A percentile compares a stretch with the other conserved stretches of the same genome.
Evolutionary conservation across 176 grass and related monocot species (phyloP).

Genomic region (Aegilops longissima): DNA sequence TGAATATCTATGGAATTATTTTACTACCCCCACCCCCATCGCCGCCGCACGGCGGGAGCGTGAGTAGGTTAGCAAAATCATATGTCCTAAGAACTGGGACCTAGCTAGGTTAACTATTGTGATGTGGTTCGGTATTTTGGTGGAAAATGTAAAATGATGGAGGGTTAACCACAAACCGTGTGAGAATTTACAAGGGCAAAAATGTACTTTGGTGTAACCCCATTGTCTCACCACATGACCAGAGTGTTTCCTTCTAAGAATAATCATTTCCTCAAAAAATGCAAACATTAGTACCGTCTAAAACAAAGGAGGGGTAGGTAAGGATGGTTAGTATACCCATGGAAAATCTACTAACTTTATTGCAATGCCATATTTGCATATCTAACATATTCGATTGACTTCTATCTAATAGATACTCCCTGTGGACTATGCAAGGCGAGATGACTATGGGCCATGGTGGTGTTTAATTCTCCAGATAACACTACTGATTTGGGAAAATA

Average conservation of each 20-base stretch:
- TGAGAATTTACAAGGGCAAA: not conserved
- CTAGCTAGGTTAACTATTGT: too few relatives aligned
- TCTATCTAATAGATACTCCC: too few relatives aligned
- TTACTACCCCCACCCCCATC: too few relatives aligned
- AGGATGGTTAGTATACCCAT: not conserved
- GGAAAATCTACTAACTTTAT: not conserved
- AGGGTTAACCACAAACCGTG: not conserved
- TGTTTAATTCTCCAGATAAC: too few relatives aligned
- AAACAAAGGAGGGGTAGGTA: not conserved
- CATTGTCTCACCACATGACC: not conserved
- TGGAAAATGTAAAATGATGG: not conserved
- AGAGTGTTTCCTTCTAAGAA: not conserved
- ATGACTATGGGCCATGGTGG: too few relatives aligned
- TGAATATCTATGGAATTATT: not conserved
- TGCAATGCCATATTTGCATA: not conserved
- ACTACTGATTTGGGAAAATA: too few relatives aligned
- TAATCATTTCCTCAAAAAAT: not conserved
- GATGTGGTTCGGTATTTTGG: not conserved
- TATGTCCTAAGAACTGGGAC: not conserved
- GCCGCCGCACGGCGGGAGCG: too few relatives aligned
- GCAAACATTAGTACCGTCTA: not conserved
- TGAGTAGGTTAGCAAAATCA: not conserved
- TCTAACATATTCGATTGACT: too few relatives aligned
- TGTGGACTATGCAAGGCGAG: too few relatives aligned
- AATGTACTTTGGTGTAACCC: not conserved